phyloP scores from a whole-genome alignment of 2,329 filamentous ascomycete genomes.

The Xylariaceae sp. region DNA sequence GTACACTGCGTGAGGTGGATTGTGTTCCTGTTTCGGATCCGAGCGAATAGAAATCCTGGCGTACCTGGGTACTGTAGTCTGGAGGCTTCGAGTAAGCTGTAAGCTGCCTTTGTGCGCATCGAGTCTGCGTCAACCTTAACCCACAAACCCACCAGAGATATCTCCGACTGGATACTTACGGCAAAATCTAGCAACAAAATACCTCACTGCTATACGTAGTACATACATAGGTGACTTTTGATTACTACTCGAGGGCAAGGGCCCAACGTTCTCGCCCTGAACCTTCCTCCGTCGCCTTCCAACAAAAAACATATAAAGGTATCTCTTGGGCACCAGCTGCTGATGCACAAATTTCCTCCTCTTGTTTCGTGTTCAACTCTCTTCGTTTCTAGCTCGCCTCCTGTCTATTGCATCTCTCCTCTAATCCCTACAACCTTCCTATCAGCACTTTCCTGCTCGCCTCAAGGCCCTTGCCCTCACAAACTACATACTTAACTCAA shows the following conservation, averaged over 20 bases:
- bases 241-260: neutral
- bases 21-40: neutral
- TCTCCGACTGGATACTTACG: neutral
- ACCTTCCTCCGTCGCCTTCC: neutral
- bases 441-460: no score
- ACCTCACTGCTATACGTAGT: neutral
- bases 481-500: no score
- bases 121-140: no score
- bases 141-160: conserved; percentile 1
- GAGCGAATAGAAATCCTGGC: no score
- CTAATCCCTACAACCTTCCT: no score
- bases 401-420: no score
- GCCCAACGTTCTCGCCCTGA: neutral
- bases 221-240: neutral
- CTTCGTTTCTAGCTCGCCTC: no score
- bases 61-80: no score
- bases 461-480: no score
- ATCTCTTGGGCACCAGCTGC: no score
- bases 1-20: neutral
- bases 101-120: no score
- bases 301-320: neutral
- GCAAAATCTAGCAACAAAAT: neutral
- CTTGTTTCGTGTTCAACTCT: no score
- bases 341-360: neutral
- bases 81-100: neutral